phyloP scores from a whole-genome alignment of 2,329 filamentous ascomycete genomes.

The Ascochyta rabiei region DNA sequence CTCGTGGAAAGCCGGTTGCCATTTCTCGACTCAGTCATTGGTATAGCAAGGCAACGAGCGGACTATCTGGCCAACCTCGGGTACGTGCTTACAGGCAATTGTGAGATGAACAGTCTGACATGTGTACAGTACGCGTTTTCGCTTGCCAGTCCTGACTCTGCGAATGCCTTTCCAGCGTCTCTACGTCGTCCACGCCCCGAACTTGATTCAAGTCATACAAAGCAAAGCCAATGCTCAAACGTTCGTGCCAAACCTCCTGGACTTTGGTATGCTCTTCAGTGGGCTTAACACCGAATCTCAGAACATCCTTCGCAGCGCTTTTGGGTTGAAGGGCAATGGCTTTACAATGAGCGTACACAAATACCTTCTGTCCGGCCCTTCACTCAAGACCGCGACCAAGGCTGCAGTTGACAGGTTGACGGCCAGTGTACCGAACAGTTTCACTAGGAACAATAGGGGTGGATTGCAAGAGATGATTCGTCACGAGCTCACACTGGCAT shows the following conservation, averaged over 20 bases:
- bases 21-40: conserved; percentile 1
- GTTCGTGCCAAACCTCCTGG: conserved; percentile 47
- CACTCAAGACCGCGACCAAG: conserved; percentile 47
- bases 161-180: conserved; percentile 50
- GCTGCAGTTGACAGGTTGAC: conserved; percentile 43
- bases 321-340: conserved; percentile 47
- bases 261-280: conserved; percentile 40
- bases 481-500: conserved; percentile 45
- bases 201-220: conserved; percentile 49
- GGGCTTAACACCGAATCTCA: conserved; percentile 30
- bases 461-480: conserved; percentile 32
- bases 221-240: conserved; percentile 47
- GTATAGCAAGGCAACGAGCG: conserved; percentile 2
- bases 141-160: conserved; percentile 51
- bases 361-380: conserved; percentile 41
- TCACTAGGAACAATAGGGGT: conserved; percentile 4
- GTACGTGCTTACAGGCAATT: not conserved
- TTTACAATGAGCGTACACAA: conserved; percentile 46
- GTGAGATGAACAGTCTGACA: not conserved
- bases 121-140: conserved; percentile 15
- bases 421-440: conserved; percentile 23
- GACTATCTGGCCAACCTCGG: not conserved
- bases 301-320: conserved; percentile 18
- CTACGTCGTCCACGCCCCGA: conserved; percentile 50
- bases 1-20: not conserved